Evolutionary conservation across 768 basidiomycete genomes (phyloP), one percentile per base, ranked within the genome.

Genomic region (Trametes elegans): DNA sequence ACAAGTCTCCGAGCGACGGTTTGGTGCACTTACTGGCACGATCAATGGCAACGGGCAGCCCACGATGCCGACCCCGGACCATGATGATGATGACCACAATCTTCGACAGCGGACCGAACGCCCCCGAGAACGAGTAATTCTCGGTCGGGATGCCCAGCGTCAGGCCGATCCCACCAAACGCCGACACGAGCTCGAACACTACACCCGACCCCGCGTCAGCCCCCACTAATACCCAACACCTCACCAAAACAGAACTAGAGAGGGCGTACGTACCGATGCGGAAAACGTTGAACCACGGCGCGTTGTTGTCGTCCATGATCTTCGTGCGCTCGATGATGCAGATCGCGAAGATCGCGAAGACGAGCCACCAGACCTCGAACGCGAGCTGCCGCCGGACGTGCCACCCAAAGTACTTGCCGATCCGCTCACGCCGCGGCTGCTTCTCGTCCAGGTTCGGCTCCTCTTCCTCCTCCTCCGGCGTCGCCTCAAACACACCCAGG

Each of bases 321-420:
- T 78, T 76, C 8, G 74, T 79, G 4, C 80, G 75, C 70, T 90
- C 89, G 34, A 90, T 79, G 50, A 91, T 84, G 41, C 85, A 82
- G 38, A 91, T 74, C 13, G 87, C 62, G 71, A 88, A 88, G 2
- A 93, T 76, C 1, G 79, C 87, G 69, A 83, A 82, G 0, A 82
- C 84, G 7, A 92, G 76, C 88, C 87, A 90, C 89, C 89, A 90
- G 46, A 90, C 84, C 66, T 90, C 88, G 76, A 77, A 80, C 57
- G 71, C 73, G 53, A 91, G 72, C 64, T 93, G 90, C 35, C 80
- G 73, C 3, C 83, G 76, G 16, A 85, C 61, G 73, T 88, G 87
- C 81, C 82, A 84, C 2, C 76, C 71, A 36, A 75, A 55, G 56
- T 74, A 72, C 39, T 62, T 67, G 43, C 77, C 78, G 21, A 80